Evolutionary conservation across 2,329 filamentous ascomycete species (phyloP).

Genomic region (Alternaria dauci): DNA sequence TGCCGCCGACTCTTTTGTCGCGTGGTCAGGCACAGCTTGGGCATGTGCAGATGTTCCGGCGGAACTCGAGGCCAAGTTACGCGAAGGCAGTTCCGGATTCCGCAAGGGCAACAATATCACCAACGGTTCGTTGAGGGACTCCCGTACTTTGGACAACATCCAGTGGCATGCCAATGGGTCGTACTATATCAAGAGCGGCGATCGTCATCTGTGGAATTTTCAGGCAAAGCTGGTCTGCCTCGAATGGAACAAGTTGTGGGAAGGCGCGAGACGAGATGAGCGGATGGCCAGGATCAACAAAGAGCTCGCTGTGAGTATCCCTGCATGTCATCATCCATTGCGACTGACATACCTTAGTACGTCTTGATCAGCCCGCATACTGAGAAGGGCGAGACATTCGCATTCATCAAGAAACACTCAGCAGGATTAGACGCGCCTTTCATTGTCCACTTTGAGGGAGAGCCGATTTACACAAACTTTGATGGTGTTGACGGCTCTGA

Average conservation of each 20-base stretch:
- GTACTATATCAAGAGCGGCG: slow-evolving; percentile 25
- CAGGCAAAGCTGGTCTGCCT: slow-evolving; percentile 8
- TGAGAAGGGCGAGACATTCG: slow-evolving; percentile 31
- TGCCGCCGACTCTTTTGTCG: slow-evolving; percentile 31
- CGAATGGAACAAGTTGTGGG: slow-evolving; percentile 34
- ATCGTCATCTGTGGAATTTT: slow-evolving; percentile 23
- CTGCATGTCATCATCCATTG: background rate
- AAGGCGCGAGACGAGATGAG: background rate
- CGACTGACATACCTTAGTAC: slow-evolving; percentile 28
- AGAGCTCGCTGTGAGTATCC: slow-evolving; percentile 31
- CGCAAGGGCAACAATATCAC: slow-evolving; percentile 6
- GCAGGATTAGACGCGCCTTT: slow-evolving; percentile 22
- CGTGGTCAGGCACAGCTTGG: slow-evolving; percentile 33
- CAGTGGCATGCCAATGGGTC: slow-evolving; percentile 36
- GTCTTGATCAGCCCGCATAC: slow-evolving; percentile 34
- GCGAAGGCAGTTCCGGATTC: slow-evolving; percentile 13
- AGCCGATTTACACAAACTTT: slow-evolving; percentile 23
- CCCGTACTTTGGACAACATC: slow-evolving; percentile 12
- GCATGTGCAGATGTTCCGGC: slow-evolving; percentile 24
- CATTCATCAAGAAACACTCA: slow-evolving; percentile 36
- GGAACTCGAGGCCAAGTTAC: slow-evolving; percentile 12
- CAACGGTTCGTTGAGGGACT: slow-evolving; percentile 20
- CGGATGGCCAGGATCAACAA: slow-evolving; percentile 6
- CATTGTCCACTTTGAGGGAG: slow-evolving; percentile 28
- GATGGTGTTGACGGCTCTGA: background rate